Conservation (phyloP, 2,329 filamentous ascomycete species). For the Colletotrichum sp. region DNA sequence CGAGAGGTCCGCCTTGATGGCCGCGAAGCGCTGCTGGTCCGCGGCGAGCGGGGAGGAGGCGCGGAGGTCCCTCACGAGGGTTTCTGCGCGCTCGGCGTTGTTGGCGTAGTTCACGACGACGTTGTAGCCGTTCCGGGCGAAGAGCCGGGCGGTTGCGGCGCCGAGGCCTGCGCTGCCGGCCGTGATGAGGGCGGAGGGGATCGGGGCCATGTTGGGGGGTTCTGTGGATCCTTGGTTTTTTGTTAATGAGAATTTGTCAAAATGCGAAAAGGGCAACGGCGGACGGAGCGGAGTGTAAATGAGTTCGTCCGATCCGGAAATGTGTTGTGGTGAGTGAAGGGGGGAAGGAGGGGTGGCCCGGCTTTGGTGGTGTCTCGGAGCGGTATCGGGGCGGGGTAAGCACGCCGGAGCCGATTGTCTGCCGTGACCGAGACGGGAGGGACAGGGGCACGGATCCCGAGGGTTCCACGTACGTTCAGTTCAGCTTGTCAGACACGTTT, state of each 20-base stretch:
- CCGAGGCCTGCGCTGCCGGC: constrained; percentile 61
- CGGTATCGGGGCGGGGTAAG: neutral
- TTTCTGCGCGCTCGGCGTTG: constrained; percentile 57
- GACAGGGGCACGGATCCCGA: neutral
- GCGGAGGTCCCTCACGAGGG: constrained; percentile 56
- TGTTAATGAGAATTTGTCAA: neutral
- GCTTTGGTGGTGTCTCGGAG: neutral
- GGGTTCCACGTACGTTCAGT: neutral
- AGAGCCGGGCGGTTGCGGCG: constrained; percentile 63
- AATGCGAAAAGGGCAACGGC: neutral
- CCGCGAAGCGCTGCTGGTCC: constrained; percentile 40
- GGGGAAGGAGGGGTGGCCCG: neutral
- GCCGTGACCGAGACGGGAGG: neutral
- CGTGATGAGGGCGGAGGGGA: constrained; percentile 36
- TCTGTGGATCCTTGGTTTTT: neutral
- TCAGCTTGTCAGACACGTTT: neutral
- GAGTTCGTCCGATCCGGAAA: neutral
- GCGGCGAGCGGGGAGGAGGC: constrained; percentile 33
- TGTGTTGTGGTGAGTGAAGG: neutral
- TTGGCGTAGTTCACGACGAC: constrained; percentile 72
- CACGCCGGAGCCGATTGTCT: neutral
- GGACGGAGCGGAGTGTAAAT: neutral
- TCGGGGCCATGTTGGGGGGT: neutral
- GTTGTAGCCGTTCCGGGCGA: constrained; percentile 66
- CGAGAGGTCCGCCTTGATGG: constrained; percentile 71